Conservation (phyloP, 2,329 filamentous ascomycete species). For the Fragosphaeria purpurea region DNA sequence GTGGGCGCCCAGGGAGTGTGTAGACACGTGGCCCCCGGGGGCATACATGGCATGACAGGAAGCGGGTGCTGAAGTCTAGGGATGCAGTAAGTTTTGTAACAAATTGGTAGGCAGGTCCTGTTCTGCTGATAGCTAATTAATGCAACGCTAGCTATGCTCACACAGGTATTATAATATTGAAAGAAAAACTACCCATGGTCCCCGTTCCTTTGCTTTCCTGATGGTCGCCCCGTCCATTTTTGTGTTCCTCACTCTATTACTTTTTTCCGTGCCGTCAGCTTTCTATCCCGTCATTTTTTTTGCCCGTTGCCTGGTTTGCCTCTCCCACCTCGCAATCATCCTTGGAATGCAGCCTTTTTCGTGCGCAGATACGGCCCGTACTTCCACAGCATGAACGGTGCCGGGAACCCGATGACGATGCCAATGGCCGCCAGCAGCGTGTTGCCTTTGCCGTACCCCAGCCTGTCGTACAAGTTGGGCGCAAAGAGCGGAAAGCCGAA, state of each 20-base stretch:
- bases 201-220: no score
- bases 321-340: background rate
- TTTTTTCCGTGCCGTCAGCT: background rate
- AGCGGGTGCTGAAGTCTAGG: conserved; percentile 12
- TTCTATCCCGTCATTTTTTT: background rate
- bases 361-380: conserved; percentile 30
- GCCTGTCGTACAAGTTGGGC: conserved; percentile 30
- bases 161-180: no score
- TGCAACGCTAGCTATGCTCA: no score
- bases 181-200: no score
- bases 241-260: no score
- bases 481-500: conserved; percentile 44
- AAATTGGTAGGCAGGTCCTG: no score
- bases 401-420: conserved; percentile 31
- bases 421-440: conserved; percentile 31
- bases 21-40: conserved; percentile 17
- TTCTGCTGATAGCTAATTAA: no score
- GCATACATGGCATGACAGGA: conserved; percentile 20
- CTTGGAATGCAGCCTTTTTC: conserved; percentile 5
- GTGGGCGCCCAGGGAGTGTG: conserved; percentile 19
- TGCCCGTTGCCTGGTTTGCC: no score
- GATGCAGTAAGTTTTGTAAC: no score
- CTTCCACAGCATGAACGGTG: conserved; percentile 33
- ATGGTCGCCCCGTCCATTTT: no score
- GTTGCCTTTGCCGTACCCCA: conserved; percentile 34